Evolutionary conservation across 2,329 filamentous ascomycete species (phyloP).

Genomic region (Aureobasidium uvarum): DNA sequence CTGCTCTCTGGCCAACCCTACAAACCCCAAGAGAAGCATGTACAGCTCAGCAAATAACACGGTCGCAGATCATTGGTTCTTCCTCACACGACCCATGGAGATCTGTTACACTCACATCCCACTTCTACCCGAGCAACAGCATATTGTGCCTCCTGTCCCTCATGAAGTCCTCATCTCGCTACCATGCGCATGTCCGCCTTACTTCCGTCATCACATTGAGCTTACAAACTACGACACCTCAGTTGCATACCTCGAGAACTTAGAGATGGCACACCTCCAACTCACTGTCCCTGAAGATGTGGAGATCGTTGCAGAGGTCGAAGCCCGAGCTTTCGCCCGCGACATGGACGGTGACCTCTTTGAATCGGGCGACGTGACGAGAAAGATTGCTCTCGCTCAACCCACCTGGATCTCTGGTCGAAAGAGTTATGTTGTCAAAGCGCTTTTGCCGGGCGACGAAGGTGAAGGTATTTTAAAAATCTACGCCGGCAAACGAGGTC

Average conservation of each 20-base stretch:
- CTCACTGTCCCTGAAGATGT: slow-evolving; percentile 85
- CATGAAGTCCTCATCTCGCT: slow-evolving; percentile 83
- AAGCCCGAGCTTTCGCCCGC: slow-evolving; percentile 73
- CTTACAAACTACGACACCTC: slow-evolving; percentile 91
- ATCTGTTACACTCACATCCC: slow-evolving; percentile 96
- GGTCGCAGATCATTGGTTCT: slow-evolving; percentile 85
- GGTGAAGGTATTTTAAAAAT: slow-evolving; percentile 84
- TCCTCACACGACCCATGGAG: slow-evolving; percentile 83
- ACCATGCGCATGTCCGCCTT: slow-evolving; percentile 80
- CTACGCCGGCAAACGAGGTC: slow-evolving; percentile 87
- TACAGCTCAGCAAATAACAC: slow-evolving; percentile 72
- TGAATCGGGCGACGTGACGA: slow-evolving; percentile 82
- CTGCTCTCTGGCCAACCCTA: slow-evolving; percentile 85
- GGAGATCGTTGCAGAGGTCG: slow-evolving; percentile 88
- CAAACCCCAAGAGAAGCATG: slow-evolving; percentile 72
- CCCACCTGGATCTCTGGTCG: slow-evolving; percentile 84
- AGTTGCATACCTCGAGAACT: slow-evolving; percentile 76
- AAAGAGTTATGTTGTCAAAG: slow-evolving; percentile 93
- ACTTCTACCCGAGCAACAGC: slow-evolving; percentile 81
- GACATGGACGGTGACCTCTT: slow-evolving; percentile 91
- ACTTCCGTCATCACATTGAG: slow-evolving; percentile 77
- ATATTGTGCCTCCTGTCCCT: slow-evolving; percentile 83
- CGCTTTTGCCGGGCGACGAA: slow-evolving; percentile 85
- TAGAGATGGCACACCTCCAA: slow-evolving; percentile 90
- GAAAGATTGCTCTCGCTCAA: slow-evolving; percentile 84